Evolutionary conservation across 257 asterid genomes (phyloP).

Genomic region (Leptodermis oblonga): DNA sequence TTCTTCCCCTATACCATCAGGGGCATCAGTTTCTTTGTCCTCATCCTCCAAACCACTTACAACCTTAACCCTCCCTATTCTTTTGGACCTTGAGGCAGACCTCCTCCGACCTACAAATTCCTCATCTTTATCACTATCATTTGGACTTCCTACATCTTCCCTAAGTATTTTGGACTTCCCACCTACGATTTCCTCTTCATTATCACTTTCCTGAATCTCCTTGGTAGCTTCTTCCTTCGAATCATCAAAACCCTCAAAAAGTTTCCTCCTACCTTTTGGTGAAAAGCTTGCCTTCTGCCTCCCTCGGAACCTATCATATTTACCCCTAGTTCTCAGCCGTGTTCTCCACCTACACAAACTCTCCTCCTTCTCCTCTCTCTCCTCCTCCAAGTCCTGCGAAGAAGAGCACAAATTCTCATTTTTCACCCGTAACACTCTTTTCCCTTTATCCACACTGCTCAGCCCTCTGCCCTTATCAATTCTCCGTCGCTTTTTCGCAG

Average conservation of each 20-base stretch:
- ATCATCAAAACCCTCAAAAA: slow-evolving; percentile 47
- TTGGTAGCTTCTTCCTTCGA: slow-evolving; percentile 28
- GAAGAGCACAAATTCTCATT: slow-evolving; percentile 35
- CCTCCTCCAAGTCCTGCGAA: slow-evolving; percentile 46
- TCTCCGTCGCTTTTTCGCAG: slow-evolving; percentile 65
- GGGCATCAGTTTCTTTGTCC: slow-evolving; percentile 35
- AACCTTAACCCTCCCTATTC: slow-evolving; percentile 49
- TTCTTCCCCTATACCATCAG: slow-evolving; percentile 36
- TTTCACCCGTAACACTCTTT: slow-evolving; percentile 36
- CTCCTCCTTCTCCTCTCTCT: slow-evolving; percentile 54
- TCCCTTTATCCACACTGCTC: slow-evolving; percentile 30
- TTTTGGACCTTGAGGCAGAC: slow-evolving; percentile 58
- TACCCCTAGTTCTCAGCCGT: slow-evolving; percentile 63
- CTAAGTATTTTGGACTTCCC: slow-evolving; percentile 58
- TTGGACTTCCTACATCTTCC: not conserved
- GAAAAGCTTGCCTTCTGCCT: slow-evolving; percentile 32
- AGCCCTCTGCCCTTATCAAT: slow-evolving; percentile 30
- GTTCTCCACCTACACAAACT: slow-evolving; percentile 46
- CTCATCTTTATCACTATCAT: slow-evolving; percentile 24
- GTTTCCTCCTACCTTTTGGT: slow-evolving; percentile 56
- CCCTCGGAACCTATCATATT: slow-evolving; percentile 25
- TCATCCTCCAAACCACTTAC: slow-evolving; percentile 39
- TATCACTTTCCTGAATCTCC: slow-evolving; percentile 28
- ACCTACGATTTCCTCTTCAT: slow-evolving; percentile 27
- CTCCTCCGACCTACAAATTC: slow-evolving; percentile 33